Conservation (phyloP, 2,329 filamentous ascomycete species). For the Ambrosiella cleistominuta region DNA sequence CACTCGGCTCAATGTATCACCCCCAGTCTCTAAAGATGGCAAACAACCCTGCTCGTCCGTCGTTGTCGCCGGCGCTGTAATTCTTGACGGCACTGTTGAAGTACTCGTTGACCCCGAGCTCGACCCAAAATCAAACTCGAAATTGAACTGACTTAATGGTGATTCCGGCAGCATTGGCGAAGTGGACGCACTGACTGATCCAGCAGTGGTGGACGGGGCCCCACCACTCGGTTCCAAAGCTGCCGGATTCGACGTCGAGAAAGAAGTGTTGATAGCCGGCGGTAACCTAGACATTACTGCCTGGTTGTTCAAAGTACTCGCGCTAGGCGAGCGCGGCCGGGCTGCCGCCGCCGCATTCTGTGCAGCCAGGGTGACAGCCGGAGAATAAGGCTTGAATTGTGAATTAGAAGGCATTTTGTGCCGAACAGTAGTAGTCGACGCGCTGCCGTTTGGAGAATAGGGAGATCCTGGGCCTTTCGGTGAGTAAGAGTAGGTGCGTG, state of each 20-base stretch:
- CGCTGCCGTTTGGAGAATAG: background rate
- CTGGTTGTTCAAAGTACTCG: background rate
- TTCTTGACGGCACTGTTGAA: background rate
- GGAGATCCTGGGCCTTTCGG: background rate
- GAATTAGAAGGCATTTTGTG: background rate
- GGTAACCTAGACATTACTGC: background rate
- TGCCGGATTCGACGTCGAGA: background rate
- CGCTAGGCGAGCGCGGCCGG: background rate
- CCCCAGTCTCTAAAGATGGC: constrained; percentile 1
- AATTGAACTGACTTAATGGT: constrained; percentile 12
- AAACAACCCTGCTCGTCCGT: background rate
- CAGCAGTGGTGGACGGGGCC: background rate
- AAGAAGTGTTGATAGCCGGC: constrained; percentile 1
- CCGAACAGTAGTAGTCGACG: background rate
- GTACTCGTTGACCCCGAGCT: background rate
- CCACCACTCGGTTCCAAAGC: background rate
- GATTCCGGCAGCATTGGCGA: constrained; percentile 9
- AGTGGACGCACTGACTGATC: background rate
- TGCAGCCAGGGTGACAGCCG: constrained; percentile 1
- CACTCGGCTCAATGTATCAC: constrained; percentile 1
- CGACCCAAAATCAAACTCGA: constrained; percentile 10
- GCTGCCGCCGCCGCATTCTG: background rate
- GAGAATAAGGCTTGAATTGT: constrained; percentile 12
- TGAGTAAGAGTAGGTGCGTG: background rate
- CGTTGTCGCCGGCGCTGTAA: background rate